Conservation (phyloP, 2,329 filamentous ascomycete genomes). For the Nothopassalora personata region DNA sequence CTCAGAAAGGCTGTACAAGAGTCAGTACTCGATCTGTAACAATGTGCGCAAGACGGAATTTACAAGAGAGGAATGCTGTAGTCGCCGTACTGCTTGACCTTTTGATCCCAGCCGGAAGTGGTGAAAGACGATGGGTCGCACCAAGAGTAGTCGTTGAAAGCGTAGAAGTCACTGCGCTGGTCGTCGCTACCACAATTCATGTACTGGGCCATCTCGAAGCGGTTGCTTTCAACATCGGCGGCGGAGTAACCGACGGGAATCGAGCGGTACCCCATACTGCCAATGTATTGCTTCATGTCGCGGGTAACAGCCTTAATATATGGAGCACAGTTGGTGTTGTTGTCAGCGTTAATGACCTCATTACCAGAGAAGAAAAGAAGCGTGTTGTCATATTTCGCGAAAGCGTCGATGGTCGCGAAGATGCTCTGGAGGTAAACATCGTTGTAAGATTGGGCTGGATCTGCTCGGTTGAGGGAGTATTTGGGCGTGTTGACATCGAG, state of each 20-base stretch:
- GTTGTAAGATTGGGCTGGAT: conserved; percentile 77
- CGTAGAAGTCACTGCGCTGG: conserved; percentile 81
- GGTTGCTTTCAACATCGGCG: conserved; percentile 80
- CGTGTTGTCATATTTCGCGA: conserved; percentile 77
- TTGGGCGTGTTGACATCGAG: conserved; percentile 86
- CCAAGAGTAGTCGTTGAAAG: conserved; percentile 87
- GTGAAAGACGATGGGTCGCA: conserved; percentile 66
- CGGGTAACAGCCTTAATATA: conserved; percentile 68
- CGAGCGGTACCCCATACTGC: conserved; percentile 59
- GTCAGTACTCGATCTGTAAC: too few species aligned
- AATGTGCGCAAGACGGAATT: conserved; percentile 17
- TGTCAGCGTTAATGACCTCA: conserved; percentile 66
- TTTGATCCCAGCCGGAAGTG: conserved; percentile 74
- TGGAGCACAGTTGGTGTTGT: conserved; percentile 60
- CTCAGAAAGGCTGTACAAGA: conserved; percentile 63
- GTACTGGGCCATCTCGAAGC: conserved; percentile 79
- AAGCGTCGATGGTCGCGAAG: conserved; percentile 83
- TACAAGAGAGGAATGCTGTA: conserved; percentile 82
- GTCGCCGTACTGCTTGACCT: conserved; percentile 80
- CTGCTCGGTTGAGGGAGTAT: conserved; percentile 77
- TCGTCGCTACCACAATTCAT: conserved; percentile 89
- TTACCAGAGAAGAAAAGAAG: conserved; percentile 79
- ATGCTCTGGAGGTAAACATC: conserved; percentile 76
- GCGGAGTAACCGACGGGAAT: conserved; percentile 79
- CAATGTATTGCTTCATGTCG: conserved; percentile 76